phyloP scores from a whole-genome alignment of 257 asterid species.

The Salvia hispanica region DNA sequence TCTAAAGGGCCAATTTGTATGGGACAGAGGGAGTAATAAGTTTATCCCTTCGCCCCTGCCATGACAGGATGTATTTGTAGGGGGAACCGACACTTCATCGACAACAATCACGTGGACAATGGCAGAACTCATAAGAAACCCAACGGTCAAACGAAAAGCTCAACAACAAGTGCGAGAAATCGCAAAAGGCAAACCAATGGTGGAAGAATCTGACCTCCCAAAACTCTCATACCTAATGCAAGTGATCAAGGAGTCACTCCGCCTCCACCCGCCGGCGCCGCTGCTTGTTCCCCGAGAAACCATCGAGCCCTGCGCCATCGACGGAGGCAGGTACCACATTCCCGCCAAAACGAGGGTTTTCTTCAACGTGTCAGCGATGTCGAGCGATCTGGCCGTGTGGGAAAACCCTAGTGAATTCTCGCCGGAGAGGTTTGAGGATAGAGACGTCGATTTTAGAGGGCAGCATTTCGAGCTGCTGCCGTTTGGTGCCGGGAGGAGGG shows the following conservation, averaged over 20 bases:
- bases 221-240: constrained; percentile 39
- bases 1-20: too few species aligned
- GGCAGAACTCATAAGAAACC: constrained; percentile 43
- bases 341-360: constrained; percentile 42
- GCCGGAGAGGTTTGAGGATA: constrained; percentile 48
- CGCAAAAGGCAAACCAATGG: constrained; percentile 17
- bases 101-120: constrained; percentile 45
- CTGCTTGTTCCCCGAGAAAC: constrained; percentile 41
- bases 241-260: constrained; percentile 38
- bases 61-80: constrained; percentile 36
- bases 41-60: too few species aligned
- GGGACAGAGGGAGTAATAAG: too few species aligned
- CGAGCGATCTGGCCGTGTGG: constrained; percentile 40
- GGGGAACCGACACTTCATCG: constrained; percentile 45
- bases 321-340: constrained; percentile 30
- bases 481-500: constrained; percentile 56
- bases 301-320: constrained; percentile 28
- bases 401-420: constrained; percentile 35
- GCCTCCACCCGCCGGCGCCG: constrained; percentile 46
- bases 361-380: constrained; percentile 40
- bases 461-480: constrained; percentile 48
- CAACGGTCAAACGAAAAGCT: constrained; percentile 25
- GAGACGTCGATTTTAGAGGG: constrained; percentile 42
- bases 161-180: constrained; percentile 33
- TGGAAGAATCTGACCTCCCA: constrained; percentile 35